A percentile compares a stretch with the other conserved stretches of the same genome.
Evolutionary conservation across 2,329 filamentous ascomycete species (phyloP).

Genomic region (Hypomyces perniciosus): DNA sequence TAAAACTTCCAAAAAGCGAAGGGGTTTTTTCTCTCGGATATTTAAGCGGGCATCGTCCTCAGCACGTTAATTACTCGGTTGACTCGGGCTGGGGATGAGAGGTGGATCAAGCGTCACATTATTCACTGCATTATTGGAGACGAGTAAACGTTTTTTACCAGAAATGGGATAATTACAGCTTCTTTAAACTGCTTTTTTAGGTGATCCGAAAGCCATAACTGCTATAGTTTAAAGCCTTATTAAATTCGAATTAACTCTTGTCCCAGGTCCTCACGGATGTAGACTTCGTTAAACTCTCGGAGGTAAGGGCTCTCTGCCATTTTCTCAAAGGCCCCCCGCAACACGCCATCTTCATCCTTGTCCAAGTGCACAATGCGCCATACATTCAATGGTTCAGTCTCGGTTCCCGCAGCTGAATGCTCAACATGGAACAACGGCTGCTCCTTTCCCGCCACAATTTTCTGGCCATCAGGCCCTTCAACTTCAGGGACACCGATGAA

Average conservation of each 20-base stretch:
- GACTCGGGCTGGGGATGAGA: too few relatives aligned
- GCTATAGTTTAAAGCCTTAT: neutral
- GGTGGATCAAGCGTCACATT: too few relatives aligned
- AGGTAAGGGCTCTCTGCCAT: slow-evolving; percentile 7
- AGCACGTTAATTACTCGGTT: too few relatives aligned
- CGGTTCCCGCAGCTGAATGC: slow-evolving; percentile 9
- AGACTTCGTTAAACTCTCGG: slow-evolving; percentile 12
- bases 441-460: slow-evolving; percentile 13
- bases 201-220: neutral
- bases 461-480: slow-evolving; percentile 10
- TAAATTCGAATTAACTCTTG: slow-evolving; percentile 5
- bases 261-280: slow-evolving; percentile 12
- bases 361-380: slow-evolving; percentile 13
- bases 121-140: too few relatives aligned
- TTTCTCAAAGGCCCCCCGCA: neutral
- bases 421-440: slow-evolving; percentile 16
- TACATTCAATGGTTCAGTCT: slow-evolving; percentile 11
- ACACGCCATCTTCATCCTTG: slow-evolving; percentile 5
- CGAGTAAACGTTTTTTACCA: neutral
- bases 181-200: too few relatives aligned
- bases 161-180: neutral
- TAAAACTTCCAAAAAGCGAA: too few relatives aligned
- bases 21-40: too few relatives aligned
- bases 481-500: slow-evolving; percentile 14
- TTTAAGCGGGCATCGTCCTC: too few relatives aligned